These are phyloP conservation scores for Casuarina equisetifolia DNA, from an alignment of 306 rosid species.

Conservation along the genomic window DNA sequence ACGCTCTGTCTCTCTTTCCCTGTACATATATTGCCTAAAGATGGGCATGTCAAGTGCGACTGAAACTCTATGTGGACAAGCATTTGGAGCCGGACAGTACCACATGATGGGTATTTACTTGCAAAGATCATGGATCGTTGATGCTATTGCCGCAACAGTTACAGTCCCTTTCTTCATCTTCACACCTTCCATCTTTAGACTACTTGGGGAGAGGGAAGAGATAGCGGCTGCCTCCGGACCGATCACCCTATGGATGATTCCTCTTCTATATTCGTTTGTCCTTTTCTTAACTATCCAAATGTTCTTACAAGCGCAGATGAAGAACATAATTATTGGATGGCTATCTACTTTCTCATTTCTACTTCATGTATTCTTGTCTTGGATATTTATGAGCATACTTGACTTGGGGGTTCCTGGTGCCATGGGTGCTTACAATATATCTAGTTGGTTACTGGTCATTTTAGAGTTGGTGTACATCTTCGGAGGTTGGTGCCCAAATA, in stretches of 20 bases:
- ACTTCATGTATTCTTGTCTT: constrained; percentile 40
- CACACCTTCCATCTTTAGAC: constrained; percentile 38
- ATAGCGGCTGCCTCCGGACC: constrained; percentile 41
- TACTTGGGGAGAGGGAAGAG: constrained; percentile 37
- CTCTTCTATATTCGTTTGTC: constrained; percentile 38
- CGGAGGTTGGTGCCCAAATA: constrained; percentile 51
- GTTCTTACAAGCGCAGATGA: constrained; percentile 59
- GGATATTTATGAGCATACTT: constrained; percentile 41
- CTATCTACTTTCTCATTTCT: constrained; percentile 38
- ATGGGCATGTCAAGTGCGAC: constrained; percentile 61
- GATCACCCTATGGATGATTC: constrained; percentile 44
- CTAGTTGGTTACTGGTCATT: constrained; percentile 47
- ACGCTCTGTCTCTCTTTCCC: background rate
- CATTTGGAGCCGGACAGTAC: constrained; percentile 53
- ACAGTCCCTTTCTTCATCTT: constrained; percentile 49
- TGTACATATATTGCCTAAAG: constrained; percentile 1
- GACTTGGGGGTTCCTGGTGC: constrained; percentile 55
- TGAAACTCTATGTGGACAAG: constrained; percentile 61
- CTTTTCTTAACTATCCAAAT: constrained; percentile 46
- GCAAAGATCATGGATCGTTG: constrained; percentile 55
- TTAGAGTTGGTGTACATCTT: constrained; percentile 47
- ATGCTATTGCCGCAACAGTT: constrained; percentile 25
- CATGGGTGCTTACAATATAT: constrained; percentile 36
- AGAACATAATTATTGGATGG: constrained; percentile 45
- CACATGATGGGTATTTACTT: constrained; percentile 63